Conservation (phyloP, 2,329 filamentous ascomycete species). For the Claviceps citrina region DNA sequence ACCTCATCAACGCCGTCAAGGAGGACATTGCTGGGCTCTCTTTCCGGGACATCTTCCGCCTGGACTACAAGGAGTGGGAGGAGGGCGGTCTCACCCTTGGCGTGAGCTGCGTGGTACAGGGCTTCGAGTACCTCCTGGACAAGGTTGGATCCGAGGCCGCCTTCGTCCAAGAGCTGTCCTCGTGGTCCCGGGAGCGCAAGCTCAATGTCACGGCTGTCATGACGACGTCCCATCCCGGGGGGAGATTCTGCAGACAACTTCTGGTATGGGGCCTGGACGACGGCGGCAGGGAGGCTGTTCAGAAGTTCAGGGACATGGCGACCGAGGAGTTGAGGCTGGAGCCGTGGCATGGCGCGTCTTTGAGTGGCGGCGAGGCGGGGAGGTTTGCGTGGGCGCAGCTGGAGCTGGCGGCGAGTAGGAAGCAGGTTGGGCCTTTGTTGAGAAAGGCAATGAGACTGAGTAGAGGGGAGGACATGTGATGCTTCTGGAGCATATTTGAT, state of each 20-base stretch:
- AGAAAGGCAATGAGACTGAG: conserved; percentile 35
- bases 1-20: conserved; percentile 47
- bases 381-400: conserved; percentile 53
- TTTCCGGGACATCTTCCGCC: conserved; percentile 54
- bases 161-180: conserved; percentile 33
- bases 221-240: conserved; percentile 45
- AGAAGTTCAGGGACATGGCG: conserved; percentile 35
- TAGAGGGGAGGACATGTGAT: not conserved
- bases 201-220: conserved; percentile 54
- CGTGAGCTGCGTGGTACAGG: conserved; percentile 49
- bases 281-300: conserved; percentile 32
- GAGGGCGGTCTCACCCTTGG: conserved; percentile 43
- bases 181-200: conserved; percentile 39
- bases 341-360: conserved; percentile 32
- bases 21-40: conserved; percentile 46
- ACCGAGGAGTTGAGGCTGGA: conserved; percentile 38
- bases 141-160: conserved; percentile 31
- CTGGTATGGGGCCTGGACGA: conserved; percentile 48
- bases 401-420: conserved; percentile 44
- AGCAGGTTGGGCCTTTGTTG: conserved; percentile 54
- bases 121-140: conserved; percentile 42
- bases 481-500: no score
- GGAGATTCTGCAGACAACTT: conserved; percentile 48
- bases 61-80: conserved; percentile 74
- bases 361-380: conserved; percentile 33